Evolutionary conservation across 2,329 filamentous ascomycete genomes (phyloP).

Genomic region (Ceratocystis cubensis): DNA sequence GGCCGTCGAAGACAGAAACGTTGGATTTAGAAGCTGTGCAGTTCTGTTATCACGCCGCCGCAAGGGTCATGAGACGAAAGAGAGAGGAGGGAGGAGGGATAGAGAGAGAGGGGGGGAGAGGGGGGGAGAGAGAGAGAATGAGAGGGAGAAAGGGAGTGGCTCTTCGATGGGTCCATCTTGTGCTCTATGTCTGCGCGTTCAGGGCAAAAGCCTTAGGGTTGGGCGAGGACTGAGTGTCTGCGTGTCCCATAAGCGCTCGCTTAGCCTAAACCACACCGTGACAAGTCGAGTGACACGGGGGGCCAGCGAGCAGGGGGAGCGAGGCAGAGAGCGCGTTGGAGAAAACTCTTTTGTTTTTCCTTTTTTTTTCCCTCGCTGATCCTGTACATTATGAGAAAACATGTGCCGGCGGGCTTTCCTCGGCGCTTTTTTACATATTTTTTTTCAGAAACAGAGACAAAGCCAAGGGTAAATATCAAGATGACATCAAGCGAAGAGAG

Average conservation of each 20-base stretch:
- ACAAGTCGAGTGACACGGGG: neutral
- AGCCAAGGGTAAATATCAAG: neutral
- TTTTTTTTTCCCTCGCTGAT: neutral
- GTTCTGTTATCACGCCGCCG: neutral
- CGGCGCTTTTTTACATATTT: neutral
- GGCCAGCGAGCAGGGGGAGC: neutral
- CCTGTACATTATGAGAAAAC: neutral
- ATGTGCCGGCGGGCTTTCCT: constrained; percentile 3
- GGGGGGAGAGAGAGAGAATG: too few relatives aligned
- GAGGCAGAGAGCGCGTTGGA: neutral
- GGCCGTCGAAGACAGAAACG: neutral
- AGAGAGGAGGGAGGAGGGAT: too few relatives aligned
- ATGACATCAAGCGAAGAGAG: neutral
- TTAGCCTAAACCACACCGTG: neutral
- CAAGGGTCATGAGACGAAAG: neutral
- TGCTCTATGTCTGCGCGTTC: neutral
- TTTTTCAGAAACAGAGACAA: neutral
- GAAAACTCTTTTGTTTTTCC: neutral
- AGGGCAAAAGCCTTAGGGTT: neutral
- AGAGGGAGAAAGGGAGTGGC: neutral
- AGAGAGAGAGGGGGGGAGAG: too few relatives aligned
- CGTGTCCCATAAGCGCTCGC: neutral
- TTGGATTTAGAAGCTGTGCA: neutral
- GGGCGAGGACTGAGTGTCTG: neutral
- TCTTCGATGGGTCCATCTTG: neutral